phyloP scores from a whole-genome alignment of 1,284 basidiomycete species.

The Naganishia liquefaciens region DNA sequence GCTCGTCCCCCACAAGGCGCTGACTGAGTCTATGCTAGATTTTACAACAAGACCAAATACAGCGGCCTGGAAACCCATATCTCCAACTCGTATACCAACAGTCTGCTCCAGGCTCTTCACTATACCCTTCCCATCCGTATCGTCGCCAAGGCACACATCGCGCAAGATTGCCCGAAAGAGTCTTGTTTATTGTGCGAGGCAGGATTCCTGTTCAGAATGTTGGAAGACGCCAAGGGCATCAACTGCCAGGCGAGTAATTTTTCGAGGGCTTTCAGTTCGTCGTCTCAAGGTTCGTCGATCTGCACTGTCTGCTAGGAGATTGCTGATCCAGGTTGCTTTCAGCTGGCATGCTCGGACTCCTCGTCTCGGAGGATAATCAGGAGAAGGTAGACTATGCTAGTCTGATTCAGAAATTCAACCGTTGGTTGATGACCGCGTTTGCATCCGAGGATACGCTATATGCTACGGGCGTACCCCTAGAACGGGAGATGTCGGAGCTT shows the following conservation, averaged over 20 bases:
- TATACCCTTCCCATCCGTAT: conserved; percentile 75
- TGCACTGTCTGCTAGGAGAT: not conserved
- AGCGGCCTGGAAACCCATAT: conserved; percentile 97
- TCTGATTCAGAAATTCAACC: conserved; percentile 91
- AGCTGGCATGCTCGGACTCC: conserved; percentile 79
- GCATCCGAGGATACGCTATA: conserved; percentile 39
- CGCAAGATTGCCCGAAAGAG: conserved; percentile 79
- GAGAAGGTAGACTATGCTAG: conserved; percentile 74
- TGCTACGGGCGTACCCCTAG: conserved; percentile 13
- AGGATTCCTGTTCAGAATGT: conserved; percentile 92
- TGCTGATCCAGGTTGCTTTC: conserved; percentile 53
- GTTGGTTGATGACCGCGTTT: conserved; percentile 70
- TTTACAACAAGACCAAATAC: conserved; percentile 85
- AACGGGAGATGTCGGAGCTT: conserved; percentile 10
- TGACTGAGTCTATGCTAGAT: conserved; percentile 58
- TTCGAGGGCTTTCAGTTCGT: conserved; percentile 83
- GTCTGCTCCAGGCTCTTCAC: conserved; percentile 85
- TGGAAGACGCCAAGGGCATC: conserved; percentile 88
- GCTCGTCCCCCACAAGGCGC: not conserved
- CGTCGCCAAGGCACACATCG: conserved; percentile 87
- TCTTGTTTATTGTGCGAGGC: conserved; percentile 94
- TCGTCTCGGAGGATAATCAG: conserved; percentile 80
- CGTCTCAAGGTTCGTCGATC: conserved; percentile 63
- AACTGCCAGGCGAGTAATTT: conserved; percentile 98
- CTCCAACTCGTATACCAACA: conserved; percentile 94